phyloP scores from a whole-genome alignment of 768 basidiomycete species.

The Lyophyllum decastes region DNA sequence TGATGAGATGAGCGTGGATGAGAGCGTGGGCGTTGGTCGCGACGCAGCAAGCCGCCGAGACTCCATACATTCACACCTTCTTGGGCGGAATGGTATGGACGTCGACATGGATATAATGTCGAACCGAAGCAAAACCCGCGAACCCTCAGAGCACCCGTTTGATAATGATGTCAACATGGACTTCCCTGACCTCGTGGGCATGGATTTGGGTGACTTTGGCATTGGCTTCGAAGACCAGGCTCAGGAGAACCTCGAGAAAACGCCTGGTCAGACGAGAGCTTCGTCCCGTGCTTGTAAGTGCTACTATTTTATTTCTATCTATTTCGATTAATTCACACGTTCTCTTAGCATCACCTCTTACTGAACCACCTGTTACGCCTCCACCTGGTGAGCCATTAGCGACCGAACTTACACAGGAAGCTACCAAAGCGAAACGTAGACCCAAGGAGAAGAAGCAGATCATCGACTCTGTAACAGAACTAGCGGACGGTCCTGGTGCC shows the following conservation, averaged over 20 bases:
- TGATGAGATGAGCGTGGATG: conserved; percentile 56
- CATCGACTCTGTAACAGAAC: conserved; percentile 88
- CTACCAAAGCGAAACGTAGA: conserved; percentile 48
- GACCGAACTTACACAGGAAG: conserved; percentile 41
- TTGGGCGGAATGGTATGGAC: conserved; percentile 46
- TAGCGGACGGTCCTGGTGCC: conserved; percentile 62
- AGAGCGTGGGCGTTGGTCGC: conserved; percentile 76
- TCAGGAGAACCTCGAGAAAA: conserved; percentile 45
- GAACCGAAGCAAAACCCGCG: conserved; percentile 57
- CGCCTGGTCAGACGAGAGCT: conserved; percentile 59
- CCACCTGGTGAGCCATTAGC: conserved; percentile 59
- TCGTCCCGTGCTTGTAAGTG: conserved; percentile 71
- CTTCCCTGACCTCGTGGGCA: conserved; percentile 54
- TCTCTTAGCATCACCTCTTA: conserved; percentile 69
- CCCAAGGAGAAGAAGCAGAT: conserved; percentile 81
- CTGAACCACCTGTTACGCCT: conserved; percentile 76
- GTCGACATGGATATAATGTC: conserved; percentile 68
- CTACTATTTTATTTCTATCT: neutral
- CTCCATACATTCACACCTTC: conserved; percentile 63
- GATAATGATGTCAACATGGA: conserved; percentile 50
- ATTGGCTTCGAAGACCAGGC: conserved; percentile 66
- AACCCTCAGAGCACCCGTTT: conserved; percentile 68
- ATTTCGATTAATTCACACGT: neutral
- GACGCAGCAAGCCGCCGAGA: conserved; percentile 59
- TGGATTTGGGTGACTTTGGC: conserved; percentile 63